These are phyloP conservation scores for Maudiozyma barnettii DNA, from an alignment of 805 yeast genomes.

Conservation along the genomic window DNA sequence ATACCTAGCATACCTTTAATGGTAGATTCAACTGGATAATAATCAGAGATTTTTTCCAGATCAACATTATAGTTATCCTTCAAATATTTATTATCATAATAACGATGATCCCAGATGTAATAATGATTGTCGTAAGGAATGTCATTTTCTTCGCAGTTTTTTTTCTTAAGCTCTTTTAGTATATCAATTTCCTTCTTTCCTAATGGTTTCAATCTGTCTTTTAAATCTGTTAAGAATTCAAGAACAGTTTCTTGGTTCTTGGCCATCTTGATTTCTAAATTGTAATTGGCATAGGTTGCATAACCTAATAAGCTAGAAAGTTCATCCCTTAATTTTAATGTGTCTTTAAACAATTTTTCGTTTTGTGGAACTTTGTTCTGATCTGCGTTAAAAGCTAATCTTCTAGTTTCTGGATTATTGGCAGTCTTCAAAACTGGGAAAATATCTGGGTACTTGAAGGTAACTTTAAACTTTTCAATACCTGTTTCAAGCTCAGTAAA, in stretches of 20 bases:
- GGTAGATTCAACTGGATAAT: slow-evolving; percentile 65
- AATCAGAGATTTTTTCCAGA: slow-evolving; percentile 61
- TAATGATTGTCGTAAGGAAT: slow-evolving; percentile 34
- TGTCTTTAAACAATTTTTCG: slow-evolving; percentile 47
- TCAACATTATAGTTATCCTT: slow-evolving; percentile 67
- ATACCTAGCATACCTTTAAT: slow-evolving; percentile 59
- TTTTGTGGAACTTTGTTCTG: slow-evolving; percentile 61
- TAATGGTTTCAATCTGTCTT: slow-evolving; percentile 45
- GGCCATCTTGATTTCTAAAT: slow-evolving; percentile 75
- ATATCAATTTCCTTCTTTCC: slow-evolving; percentile 45
- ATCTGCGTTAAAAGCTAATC: slow-evolving; percentile 53
- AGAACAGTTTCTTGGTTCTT: slow-evolving; percentile 52
- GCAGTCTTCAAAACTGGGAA: slow-evolving; percentile 74
- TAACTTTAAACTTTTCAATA: slow-evolving; percentile 45
- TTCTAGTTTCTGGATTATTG: slow-evolving; percentile 52
- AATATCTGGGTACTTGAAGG: slow-evolving; percentile 74
- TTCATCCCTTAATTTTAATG: slow-evolving; percentile 52
- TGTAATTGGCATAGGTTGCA: slow-evolving; percentile 56
- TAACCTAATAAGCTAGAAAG: slow-evolving; percentile 60
- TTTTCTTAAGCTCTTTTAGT: slow-evolving; percentile 43
- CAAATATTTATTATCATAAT: slow-evolving; percentile 53
- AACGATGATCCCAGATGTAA: slow-evolving; percentile 69
- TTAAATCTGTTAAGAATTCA: slow-evolving; percentile 53
- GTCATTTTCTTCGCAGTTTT: slow-evolving; percentile 40
- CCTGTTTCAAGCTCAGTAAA: slow-evolving; percentile 32